Evolutionary conservation across 2,329 filamentous ascomycete genomes (phyloP).

Genomic region (Cladosporium sp.): DNA sequence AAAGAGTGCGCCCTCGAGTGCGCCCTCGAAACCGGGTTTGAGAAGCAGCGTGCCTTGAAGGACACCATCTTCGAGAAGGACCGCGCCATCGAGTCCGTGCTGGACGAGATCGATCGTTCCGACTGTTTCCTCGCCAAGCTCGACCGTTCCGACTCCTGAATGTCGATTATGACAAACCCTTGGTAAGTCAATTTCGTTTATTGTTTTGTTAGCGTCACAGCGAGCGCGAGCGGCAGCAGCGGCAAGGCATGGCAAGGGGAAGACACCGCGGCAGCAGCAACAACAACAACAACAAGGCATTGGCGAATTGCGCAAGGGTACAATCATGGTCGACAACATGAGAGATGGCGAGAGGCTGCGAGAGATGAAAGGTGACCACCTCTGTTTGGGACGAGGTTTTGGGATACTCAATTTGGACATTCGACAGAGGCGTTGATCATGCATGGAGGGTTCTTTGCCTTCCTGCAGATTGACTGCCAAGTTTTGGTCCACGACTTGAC

Average conservation of each 20-base stretch:
- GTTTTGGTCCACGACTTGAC: neutral
- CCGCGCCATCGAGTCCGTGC: neutral
- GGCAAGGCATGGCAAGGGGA: neutral
- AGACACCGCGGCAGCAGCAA: neutral
- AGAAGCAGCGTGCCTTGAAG: neutral
- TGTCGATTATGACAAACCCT: too few species aligned
- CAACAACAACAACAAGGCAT: neutral
- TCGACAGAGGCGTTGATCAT: neutral
- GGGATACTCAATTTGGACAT: neutral
- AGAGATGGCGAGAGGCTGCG: neutral
- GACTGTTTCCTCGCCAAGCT: neutral
- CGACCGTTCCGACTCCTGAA: neutral
- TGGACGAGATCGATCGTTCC: neutral
- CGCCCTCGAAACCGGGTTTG: too few species aligned
- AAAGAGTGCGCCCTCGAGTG: neutral
- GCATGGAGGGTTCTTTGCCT: neutral
- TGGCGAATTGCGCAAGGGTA: neutral
- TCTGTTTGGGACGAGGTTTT: neutral
- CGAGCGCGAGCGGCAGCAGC: neutral
- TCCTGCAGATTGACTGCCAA: neutral
- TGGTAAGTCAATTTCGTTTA: neutral
- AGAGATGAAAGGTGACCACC: neutral
- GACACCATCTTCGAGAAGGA: neutral
- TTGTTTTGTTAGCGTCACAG: neutral
- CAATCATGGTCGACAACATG: neutral